Percentiles rank a stretch among this genome's conserved stretches.
phyloP scores from a whole-genome alignment of 2,329 filamentous ascomycete genomes.

The Hortaea werneckii region DNA sequence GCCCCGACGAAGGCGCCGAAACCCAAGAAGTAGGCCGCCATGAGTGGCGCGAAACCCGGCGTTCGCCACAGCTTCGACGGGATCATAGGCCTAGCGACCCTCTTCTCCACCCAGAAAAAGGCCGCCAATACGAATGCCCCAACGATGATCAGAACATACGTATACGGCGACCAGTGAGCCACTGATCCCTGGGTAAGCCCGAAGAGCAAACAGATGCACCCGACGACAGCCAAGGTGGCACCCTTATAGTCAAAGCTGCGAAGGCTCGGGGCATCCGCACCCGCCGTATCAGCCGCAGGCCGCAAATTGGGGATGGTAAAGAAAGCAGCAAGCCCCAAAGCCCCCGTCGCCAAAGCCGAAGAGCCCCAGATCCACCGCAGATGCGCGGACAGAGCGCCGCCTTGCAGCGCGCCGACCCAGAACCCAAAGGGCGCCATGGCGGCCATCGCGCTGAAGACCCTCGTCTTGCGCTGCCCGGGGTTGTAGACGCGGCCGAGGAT shows the following conservation, averaged over 20 bases:
- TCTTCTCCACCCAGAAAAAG: constrained; percentile 24
- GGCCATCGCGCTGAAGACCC: constrained; percentile 29
- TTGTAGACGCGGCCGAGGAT: constrained; percentile 30
- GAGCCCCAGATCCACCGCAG: constrained; percentile 36
- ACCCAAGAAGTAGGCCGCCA: constrained; percentile 36
- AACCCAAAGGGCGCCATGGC: constrained; percentile 28
- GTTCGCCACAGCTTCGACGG: constrained; percentile 33
- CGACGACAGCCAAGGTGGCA: constrained; percentile 17
- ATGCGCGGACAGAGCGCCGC: constrained; percentile 30
- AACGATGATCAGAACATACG: constrained; percentile 25
- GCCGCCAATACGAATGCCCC: constrained; percentile 22
- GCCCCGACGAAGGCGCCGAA: constrained; percentile 23
- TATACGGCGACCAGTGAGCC: constrained; percentile 28
- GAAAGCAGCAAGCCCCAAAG: constrained; percentile 30
- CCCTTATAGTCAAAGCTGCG: constrained; percentile 24
- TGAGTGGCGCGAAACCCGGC: constrained; percentile 33
- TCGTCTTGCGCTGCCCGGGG: constrained; percentile 28
- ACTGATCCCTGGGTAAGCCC: constrained; percentile 28
- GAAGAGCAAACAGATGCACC: constrained; percentile 27
- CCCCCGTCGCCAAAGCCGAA: constrained; percentile 30
- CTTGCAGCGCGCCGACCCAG: constrained; percentile 31
- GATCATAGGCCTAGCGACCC: constrained; percentile 24
- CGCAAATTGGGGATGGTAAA: constrained; percentile 31
- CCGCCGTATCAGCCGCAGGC: constrained; percentile 20
- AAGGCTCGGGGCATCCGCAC: constrained; percentile 12